phyloP scores from a whole-genome alignment of 768 basidiomycete species.

The Leccinum incarnatum region DNA sequence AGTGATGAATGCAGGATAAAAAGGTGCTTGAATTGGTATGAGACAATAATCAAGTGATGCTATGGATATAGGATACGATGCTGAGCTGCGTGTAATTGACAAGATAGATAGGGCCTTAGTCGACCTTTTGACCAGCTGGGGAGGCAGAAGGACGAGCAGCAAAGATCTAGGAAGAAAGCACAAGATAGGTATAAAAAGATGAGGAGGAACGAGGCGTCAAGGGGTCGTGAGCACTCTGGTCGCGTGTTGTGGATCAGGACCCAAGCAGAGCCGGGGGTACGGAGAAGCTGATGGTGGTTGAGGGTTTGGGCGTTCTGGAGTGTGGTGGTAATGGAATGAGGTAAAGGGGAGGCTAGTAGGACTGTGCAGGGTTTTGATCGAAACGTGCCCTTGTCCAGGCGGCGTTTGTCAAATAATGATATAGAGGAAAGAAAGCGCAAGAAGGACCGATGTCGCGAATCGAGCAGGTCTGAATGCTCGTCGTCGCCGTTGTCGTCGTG shows the following conservation, averaged over 20 bases:
- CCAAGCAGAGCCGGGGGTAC: conserved; percentile 26
- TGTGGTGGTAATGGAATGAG: conserved; percentile 47
- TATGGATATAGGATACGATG: conserved; percentile 41
- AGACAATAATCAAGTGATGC: conserved; percentile 48
- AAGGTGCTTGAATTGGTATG: conserved; percentile 42
- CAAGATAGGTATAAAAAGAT: conserved; percentile 59
- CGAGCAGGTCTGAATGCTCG: conserved; percentile 18
- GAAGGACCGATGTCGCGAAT: conserved; percentile 20
- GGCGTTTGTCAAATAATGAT: conserved; percentile 47
- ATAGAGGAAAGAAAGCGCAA: conserved; percentile 15
- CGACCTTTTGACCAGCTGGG: conserved; percentile 36
- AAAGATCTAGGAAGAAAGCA: conserved; percentile 37
- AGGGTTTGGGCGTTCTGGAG: conserved; percentile 34
- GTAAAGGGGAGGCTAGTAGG: conserved; percentile 54
- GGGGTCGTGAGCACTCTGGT: conserved; percentile 53
- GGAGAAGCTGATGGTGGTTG: conserved; percentile 34
- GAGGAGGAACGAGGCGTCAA: conserved; percentile 43
- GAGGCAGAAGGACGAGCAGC: conserved; percentile 35
- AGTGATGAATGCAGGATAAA: conserved; percentile 49
- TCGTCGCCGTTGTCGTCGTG: conserved; percentile 15
- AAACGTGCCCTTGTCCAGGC: conserved; percentile 71
- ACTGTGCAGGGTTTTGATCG: conserved; percentile 64
- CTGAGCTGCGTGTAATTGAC: conserved; percentile 37
- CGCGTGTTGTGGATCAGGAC: conserved; percentile 38
- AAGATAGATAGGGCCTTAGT: conserved; percentile 38